phyloP scores from a whole-genome alignment of 2,329 filamentous ascomycete species.

The Talaromyces sp. region DNA sequence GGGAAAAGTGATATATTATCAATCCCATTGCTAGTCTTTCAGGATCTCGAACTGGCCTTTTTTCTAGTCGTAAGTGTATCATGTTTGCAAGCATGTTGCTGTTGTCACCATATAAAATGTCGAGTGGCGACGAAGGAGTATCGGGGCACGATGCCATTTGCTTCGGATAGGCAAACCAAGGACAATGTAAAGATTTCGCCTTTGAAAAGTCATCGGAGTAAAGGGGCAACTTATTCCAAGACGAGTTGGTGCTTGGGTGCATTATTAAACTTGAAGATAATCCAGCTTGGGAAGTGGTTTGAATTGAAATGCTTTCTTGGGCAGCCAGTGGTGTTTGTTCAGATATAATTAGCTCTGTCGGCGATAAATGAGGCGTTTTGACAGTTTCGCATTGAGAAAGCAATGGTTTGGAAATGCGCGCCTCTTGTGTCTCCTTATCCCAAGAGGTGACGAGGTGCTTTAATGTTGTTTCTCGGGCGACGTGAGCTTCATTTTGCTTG shows the following conservation, averaged over 20 bases:
- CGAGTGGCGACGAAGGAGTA: conserved; percentile 24
- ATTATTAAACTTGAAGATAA: background rate
- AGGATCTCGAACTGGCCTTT: conserved; percentile 28
- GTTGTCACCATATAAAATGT: conserved; percentile 30
- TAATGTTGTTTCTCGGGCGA: conserved; percentile 20
- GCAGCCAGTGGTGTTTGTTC: background rate
- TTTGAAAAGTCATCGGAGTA: conserved; percentile 19
- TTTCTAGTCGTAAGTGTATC: conserved; percentile 22
- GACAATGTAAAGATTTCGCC: conserved; percentile 5
- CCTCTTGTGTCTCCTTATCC: conserved; percentile 10
- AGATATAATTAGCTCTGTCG: too few species aligned
- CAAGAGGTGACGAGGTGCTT: conserved; percentile 24
- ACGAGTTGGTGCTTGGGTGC: background rate
- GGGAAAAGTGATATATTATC: conserved; percentile 23
- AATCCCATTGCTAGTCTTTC: conserved; percentile 28
- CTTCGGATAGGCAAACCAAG: conserved; percentile 23
- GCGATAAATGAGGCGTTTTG: too few species aligned
- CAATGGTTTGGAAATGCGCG: background rate
- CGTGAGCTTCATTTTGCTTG: conserved; percentile 25
- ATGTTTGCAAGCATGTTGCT: conserved; percentile 29
- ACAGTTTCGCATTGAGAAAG: background rate
- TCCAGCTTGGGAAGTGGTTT: background rate
- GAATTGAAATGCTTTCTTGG: background rate
- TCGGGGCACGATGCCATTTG: conserved; percentile 24
- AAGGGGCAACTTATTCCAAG: conserved; percentile 17